Conservation (phyloP, 257 asterid species). For the Perilla frutescens region DNA sequence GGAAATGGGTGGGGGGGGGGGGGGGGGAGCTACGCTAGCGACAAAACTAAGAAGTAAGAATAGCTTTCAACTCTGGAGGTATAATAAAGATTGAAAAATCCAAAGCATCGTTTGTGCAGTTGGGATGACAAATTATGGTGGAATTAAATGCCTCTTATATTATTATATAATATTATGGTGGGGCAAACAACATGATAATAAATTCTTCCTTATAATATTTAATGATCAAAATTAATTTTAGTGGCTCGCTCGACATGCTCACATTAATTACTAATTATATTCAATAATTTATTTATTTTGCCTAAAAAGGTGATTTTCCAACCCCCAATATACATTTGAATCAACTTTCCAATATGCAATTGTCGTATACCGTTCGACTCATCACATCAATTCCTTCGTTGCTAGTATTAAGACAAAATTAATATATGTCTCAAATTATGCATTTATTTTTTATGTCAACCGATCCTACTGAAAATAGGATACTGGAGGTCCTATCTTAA, state of each 20-base stretch:
- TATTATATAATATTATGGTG: background rate
- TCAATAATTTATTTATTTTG: background rate
- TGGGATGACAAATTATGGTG: slow-evolving; percentile 43
- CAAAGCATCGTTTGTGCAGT: slow-evolving; percentile 44
- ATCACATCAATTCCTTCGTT: slow-evolving; percentile 37
- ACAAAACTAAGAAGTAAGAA: slow-evolving; percentile 16
- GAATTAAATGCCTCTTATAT: slow-evolving; percentile 39
- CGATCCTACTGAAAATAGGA: slow-evolving; percentile 16
- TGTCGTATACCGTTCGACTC: background rate
- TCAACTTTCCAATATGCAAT: background rate
- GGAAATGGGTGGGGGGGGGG: background rate
- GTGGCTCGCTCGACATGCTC: slow-evolving; percentile 34
- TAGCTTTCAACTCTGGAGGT: slow-evolving; percentile 35
- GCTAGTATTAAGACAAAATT: slow-evolving; percentile 34
- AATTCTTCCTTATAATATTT: slow-evolving; percentile 26
- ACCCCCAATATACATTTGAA: background rate
- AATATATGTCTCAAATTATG: slow-evolving; percentile 35
- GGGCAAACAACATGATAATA: slow-evolving; percentile 27
- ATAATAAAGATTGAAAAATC: slow-evolving; percentile 43
- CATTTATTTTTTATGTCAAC: slow-evolving; percentile 1
- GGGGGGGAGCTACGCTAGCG: background rate
- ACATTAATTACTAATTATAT: slow-evolving; percentile 28
- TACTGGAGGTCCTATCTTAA: slow-evolving; percentile 35
- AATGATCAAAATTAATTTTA: slow-evolving; percentile 24
- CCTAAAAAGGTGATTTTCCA: slow-evolving; percentile 1